Evolutionary conservation across 176 grass and related monocot genomes (phyloP).

Genomic region (Dendrocalamus sinicus): DNA sequence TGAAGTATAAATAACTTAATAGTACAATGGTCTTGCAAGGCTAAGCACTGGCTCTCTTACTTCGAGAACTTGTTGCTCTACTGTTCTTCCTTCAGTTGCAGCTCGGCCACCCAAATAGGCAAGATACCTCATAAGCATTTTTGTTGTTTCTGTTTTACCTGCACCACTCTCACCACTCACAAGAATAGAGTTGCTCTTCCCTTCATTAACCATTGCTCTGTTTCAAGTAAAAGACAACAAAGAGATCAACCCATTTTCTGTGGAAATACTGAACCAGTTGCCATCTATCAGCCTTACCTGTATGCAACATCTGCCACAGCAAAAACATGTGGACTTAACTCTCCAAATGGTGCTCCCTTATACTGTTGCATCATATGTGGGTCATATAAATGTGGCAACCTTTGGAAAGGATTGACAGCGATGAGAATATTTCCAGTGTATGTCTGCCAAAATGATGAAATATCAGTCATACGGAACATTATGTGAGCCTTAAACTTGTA

Average conservation of each 20-base stretch:
- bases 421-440: conserved; percentile 99
- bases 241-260: conserved; percentile 18
- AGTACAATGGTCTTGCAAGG: conserved; percentile 28
- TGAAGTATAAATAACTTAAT: conserved; percentile 36
- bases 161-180: conserved; percentile 99
- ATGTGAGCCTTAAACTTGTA: conserved; percentile 9
- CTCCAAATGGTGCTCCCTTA: conserved; percentile 92
- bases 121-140: conserved; percentile 99
- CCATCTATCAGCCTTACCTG: conserved; percentile 55
- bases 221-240: conserved; percentile 42
- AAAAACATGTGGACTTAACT: conserved; percentile 98
- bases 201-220: conserved; percentile 95
- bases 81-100: conserved; percentile 96
- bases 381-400: conserved; percentile 86
- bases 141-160: conserved; percentile 99
- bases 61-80: conserved; percentile 98
- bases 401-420: conserved; percentile 99
- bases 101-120: conserved; percentile 92
- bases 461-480: conserved; percentile 9
- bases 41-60: conserved; percentile 50
- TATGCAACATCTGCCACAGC: conserved; percentile 96
- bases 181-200: conserved; percentile 94
- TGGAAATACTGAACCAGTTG: conserved; percentile 8
- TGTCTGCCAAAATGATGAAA: conserved; percentile 64
- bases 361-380: conserved; percentile 99